Conservation (phyloP, 1,284 basidiomycete genomes). For the Ustilago xerochloae region DNA sequence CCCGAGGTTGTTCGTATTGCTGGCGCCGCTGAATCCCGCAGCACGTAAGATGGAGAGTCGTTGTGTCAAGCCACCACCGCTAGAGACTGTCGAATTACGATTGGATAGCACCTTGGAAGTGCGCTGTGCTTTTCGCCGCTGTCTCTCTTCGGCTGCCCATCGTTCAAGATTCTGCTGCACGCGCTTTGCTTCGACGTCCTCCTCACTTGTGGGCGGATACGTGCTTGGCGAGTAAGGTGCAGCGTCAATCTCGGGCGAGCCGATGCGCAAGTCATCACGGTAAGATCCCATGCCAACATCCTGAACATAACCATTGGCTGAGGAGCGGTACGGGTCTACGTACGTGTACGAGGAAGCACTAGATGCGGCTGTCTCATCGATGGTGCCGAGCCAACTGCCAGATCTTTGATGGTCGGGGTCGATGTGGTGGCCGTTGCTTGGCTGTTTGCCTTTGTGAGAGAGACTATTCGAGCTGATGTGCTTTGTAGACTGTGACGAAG, state of each 20-base stretch:
- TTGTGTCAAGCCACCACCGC: conserved; percentile 13
- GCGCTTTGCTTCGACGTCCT: conserved; percentile 50
- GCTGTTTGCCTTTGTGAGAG: conserved; percentile 20
- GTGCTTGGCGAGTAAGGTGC: conserved; percentile 28
- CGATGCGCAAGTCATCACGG: conserved; percentile 11
- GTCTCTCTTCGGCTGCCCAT: conserved; percentile 56
- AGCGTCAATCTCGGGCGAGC: conserved; percentile 22
- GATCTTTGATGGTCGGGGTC: conserved; percentile 18
- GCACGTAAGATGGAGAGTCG: conserved; percentile 33
- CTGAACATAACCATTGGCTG: conserved; percentile 20
- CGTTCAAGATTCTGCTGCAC: conserved; percentile 56
- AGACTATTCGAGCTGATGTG: not conserved
- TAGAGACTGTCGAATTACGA: conserved; percentile 13
- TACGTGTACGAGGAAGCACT: conserved; percentile 6
- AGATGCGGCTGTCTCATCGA: conserved; percentile 30
- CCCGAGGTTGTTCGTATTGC: conserved; percentile 28
- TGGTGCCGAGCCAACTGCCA: conserved; percentile 20
- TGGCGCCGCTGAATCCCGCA: not conserved
- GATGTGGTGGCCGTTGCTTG: conserved; percentile 19
- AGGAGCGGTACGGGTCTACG: conserved; percentile 8
- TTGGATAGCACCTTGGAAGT: conserved; percentile 36
- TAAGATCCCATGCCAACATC: not conserved
- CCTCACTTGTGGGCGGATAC: conserved; percentile 53
- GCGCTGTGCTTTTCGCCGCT: conserved; percentile 54
- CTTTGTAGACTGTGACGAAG: conserved; percentile 7